Evolutionary conservation across 2,329 filamentous ascomycete species (phyloP).

Genomic region (Hymenoscyphus albidus): DNA sequence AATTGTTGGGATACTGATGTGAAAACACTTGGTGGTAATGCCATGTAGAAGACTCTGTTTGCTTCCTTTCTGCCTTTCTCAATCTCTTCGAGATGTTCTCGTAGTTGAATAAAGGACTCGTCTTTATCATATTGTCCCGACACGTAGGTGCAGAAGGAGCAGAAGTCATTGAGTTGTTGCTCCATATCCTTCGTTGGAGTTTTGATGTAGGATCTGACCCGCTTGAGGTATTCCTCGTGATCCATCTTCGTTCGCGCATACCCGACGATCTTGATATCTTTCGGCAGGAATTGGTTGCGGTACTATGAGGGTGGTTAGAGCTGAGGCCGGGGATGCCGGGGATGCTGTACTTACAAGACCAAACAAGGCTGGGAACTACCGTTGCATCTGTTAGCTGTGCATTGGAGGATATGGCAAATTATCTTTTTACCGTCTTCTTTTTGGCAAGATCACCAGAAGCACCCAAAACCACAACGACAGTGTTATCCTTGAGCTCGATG

Average conservation of each 20-base stretch:
- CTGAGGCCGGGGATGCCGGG: neutral
- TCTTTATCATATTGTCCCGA: constrained; percentile 98
- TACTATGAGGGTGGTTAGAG: constrained; percentile 53
- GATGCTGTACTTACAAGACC: constrained; percentile 70
- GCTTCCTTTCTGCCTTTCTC: constrained; percentile 79
- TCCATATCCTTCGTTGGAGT: constrained; percentile 96
- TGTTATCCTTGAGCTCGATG: constrained; percentile 98
- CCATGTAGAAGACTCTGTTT: constrained; percentile 98
- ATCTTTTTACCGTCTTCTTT: constrained; percentile 85
- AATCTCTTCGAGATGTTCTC: constrained; percentile 79
- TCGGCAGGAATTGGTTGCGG: constrained; percentile 97
- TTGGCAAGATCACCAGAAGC: constrained; percentile 97
- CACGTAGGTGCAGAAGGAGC: constrained; percentile 82
- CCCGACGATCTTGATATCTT: constrained; percentile 94
- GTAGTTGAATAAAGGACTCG: constrained; percentile 83
- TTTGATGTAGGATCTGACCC: constrained; percentile 98
- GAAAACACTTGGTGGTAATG: constrained; percentile 94
- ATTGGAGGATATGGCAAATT: constrained; percentile 5
- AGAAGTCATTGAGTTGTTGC: constrained; percentile 90
- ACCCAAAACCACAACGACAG: constrained; percentile 90
- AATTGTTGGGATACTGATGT: constrained; percentile 95
- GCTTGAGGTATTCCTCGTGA: constrained; percentile 87
- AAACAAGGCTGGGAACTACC: constrained; percentile 91
- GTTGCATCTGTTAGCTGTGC: constrained; percentile 27
- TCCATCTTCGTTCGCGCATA: constrained; percentile 99